Percentiles rank a stretch among this genome's conserved stretches.
phyloP scores from a whole-genome alignment of 805 yeast species.

The Wickerhamomyces mucosus region DNA sequence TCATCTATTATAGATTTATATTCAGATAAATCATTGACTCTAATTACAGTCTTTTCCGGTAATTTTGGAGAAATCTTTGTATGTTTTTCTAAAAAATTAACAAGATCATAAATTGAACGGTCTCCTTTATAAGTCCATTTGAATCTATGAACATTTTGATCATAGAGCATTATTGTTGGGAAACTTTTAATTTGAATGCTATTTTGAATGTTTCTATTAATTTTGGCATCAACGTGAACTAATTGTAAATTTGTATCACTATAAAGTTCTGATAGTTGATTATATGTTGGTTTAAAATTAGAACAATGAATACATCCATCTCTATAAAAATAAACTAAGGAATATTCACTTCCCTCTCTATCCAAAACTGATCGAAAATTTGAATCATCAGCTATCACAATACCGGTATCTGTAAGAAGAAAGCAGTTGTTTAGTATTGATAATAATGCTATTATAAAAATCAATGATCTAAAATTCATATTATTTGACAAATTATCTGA shows the following conservation, averaged over 20 bases:
- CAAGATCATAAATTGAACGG: too few relatives aligned
- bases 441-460: too few relatives aligned
- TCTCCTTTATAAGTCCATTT: too few relatives aligned
- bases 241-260: slow-evolving; percentile 27
- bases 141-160: too few relatives aligned
- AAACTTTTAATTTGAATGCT: slow-evolving; percentile 34
- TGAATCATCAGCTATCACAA: slow-evolving; percentile 16
- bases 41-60: slow-evolving; percentile 17
- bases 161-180: slow-evolving; percentile 41
- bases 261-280: slow-evolving; percentile 33
- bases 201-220: slow-evolving; percentile 25
- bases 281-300: slow-evolving; percentile 36
- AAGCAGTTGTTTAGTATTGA: too few relatives aligned
- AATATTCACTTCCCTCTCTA: slow-evolving; percentile 13
- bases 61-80: slow-evolving; percentile 27
- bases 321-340: slow-evolving; percentile 28
- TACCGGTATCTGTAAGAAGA: too few relatives aligned
- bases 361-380: slow-evolving; percentile 13
- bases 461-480: too few relatives aligned
- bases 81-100: too few relatives aligned
- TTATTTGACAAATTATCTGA: too few relatives aligned
- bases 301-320: slow-evolving; percentile 38
- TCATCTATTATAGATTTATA: slow-evolving; percentile 3
- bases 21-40: slow-evolving; percentile 10
- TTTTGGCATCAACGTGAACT: slow-evolving; percentile 26